Conservation (phyloP, 306 rosid species). For the Sindora glabra region DNA sequence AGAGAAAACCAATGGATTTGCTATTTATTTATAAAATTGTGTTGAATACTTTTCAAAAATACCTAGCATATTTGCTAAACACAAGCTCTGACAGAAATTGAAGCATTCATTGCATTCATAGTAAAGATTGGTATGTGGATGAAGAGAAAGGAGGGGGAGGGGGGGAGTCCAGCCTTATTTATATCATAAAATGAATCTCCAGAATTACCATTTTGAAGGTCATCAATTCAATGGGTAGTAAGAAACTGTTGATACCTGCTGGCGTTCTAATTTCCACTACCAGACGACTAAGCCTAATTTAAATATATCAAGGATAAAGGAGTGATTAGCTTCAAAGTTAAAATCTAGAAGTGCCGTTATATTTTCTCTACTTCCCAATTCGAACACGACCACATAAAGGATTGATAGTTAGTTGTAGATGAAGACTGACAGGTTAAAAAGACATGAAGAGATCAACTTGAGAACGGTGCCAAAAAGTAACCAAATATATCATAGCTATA, state of each 20-base stretch:
- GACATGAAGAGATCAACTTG: neutral
- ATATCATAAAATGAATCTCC: neutral
- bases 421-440: neutral
- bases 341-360: neutral
- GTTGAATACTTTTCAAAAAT: neutral
- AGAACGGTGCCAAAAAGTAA: slow-evolving; percentile 9
- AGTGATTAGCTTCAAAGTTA: slow-evolving; percentile 4
- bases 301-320: neutral
- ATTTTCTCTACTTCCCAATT: neutral
- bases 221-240: neutral
- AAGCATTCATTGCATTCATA: neutral
- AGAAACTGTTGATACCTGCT: neutral
- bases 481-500: neutral
- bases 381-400: neutral
- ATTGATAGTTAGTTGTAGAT: neutral
- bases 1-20: neutral
- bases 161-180: neutral
- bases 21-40: neutral
- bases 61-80: too few species aligned
- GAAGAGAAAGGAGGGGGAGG: neutral
- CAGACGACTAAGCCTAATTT: neutral
- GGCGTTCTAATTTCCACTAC: neutral
- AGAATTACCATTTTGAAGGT: neutral
- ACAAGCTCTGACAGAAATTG: too few species aligned
- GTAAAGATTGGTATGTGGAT: neutral